Base-by-base conservation (phyloP, 1,139 yeast species). In the Yamadazyma atmosphaerica region DNA sequence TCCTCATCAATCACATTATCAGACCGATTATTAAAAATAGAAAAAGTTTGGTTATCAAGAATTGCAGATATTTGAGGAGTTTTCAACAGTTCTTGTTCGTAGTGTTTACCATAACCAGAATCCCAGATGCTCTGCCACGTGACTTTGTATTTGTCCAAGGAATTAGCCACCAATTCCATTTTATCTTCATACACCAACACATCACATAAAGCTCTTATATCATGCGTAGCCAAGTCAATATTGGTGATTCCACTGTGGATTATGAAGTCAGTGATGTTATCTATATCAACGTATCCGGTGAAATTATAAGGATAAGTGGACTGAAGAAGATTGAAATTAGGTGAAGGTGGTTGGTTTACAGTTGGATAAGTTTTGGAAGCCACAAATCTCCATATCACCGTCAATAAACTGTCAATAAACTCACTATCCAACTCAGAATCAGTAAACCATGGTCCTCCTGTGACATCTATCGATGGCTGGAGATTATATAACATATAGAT, bases 401-500 rank as follows among this genome's bases (percentile, higher is more conserved):
- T 80, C 47, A 87, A 65, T 42, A 92, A 65, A 35, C 88, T 82
- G 50, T 88, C 94, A 43, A 92, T 90, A 56, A 92, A 92, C 58
- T 90, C 98, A 3, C 90, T 83, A 56, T 92, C 99, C 44, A 92
- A 73, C 60, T 92, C 98, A 24, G 90, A 81, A 58, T 94, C 98
- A 0, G 98, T 89, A 60, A 90, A 94, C 98, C 98, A 92, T 2
- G 98, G 98, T 1, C 98, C 99, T 45, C 99, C 99, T 0, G 98
- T 92, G 32, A 92, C 94, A 51, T 90, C 98, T 26, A 87, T 81
- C 4, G 95, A 84, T 7, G 99, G 99, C 58, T 88, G 96, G 50
- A 94, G 66, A 54, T 88, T 84, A 58, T 89, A 90, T 44, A 94
- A 72, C 98, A 92, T 92, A 63, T 89, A 94, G 31, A 92, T 92